Evolutionary conservation across 208 protist genomes (phyloP).

Genomic region (Giardia muris): DNA sequence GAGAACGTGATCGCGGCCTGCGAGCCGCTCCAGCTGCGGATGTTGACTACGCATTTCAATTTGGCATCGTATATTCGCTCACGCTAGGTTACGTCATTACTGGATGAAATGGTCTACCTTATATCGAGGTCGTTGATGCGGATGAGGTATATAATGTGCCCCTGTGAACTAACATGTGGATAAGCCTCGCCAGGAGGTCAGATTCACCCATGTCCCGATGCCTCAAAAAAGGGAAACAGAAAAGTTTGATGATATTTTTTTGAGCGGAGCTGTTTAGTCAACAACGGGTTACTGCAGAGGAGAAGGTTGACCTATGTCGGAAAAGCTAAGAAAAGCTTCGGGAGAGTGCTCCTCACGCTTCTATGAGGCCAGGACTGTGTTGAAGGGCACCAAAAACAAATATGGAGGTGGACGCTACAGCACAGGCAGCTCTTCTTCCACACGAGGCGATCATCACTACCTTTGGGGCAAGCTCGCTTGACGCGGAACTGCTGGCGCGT

Average conservation of each 20-base stretch:
- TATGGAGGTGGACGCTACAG: conserved; percentile 6
- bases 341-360: no score
- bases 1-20: conserved; percentile 79
- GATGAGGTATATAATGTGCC: no score
- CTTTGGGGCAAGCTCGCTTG: neutral
- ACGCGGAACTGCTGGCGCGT: conserved; percentile 1
- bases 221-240: neutral
- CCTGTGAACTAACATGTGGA: neutral
- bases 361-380: no score
- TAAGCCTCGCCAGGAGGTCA: neutral
- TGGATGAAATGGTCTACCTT: neutral
- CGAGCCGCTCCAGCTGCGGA: conserved; percentile 25
- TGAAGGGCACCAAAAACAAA: no score
- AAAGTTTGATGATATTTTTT: no score
- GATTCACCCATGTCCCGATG: neutral
- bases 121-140: no score
- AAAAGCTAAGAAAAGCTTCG: no score
- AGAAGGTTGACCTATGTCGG: no score
- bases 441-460: neutral
- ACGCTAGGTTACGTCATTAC: neutral
- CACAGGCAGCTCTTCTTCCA: neutral
- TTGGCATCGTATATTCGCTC: neutral
- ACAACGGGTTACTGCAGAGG: no score
- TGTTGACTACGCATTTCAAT: neutral
- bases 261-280: no score